Conservation (phyloP, 148 eudicot species). For the Rheum nobile region DNA sequence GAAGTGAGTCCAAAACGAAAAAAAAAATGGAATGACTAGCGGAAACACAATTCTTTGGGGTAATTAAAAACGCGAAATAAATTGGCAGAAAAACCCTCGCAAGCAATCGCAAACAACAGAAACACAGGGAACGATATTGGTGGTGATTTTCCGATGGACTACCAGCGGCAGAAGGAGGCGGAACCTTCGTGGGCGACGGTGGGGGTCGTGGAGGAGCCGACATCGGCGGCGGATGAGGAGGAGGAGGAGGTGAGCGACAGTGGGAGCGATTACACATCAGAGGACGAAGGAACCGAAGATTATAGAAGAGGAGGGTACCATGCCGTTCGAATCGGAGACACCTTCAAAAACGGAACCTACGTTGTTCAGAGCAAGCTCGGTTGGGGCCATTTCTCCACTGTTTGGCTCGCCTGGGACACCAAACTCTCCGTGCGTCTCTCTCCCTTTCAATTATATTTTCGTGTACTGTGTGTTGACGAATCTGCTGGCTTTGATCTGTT, state of each 20-base stretch:
- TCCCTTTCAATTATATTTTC: neutral
- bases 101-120: neutral
- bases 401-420: conserved; percentile 84
- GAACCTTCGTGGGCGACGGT: conserved; percentile 9
- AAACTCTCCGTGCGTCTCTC: conserved; percentile 13
- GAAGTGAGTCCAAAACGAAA: too few species aligned
- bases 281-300: conserved; percentile 48
- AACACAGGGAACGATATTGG: neutral
- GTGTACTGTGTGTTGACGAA: neutral
- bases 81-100: neutral
- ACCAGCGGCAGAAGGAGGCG: conserved; percentile 12
- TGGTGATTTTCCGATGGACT: conserved; percentile 3
- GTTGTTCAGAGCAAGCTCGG: conserved; percentile 75
- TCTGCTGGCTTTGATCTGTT: neutral
- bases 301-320: conserved; percentile 63
- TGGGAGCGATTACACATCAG: conserved; percentile 42
- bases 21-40: too few species aligned
- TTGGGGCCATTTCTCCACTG: conserved; percentile 91
- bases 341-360: conserved; percentile 52
- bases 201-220: conserved; percentile 7
- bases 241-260: conserved; percentile 28
- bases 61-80: neutral
- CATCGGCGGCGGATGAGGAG: conserved; percentile 9
- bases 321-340: conserved; percentile 53
- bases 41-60: too few species aligned